Conservation (phyloP, 768 basidiomycete species). For the Xerocomus brunneocitrinus region DNA sequence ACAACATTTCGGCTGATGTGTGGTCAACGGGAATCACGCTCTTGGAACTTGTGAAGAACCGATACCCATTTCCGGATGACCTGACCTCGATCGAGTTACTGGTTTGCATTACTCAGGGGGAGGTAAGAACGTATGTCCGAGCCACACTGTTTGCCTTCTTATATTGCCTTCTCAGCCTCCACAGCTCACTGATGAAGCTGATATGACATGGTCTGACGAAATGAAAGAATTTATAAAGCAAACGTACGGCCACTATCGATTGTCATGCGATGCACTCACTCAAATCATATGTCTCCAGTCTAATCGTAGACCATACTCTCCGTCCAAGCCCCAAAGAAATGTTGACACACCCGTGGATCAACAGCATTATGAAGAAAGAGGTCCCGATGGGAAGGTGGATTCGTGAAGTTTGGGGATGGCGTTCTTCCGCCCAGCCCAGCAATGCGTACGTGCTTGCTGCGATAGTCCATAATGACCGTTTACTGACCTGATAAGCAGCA, state of each 20-base stretch:
- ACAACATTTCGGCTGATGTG: conserved; percentile 93
- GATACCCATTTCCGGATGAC: conserved; percentile 92
- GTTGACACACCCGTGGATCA: conserved; percentile 81
- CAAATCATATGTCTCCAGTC: conserved; percentile 37
- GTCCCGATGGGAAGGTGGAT: conserved; percentile 90
- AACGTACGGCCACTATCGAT: conserved; percentile 51
- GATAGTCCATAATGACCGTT: not conserved
- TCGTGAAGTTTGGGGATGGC: conserved; percentile 79
- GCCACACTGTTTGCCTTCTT: conserved; percentile 12
- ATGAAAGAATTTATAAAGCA: conserved; percentile 91
- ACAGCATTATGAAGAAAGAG: conserved; percentile 69
- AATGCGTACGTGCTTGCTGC: conserved; percentile 16
- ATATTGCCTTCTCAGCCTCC: conserved; percentile 53
- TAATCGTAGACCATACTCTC: conserved; percentile 60
- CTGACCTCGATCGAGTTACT: conserved; percentile 92
- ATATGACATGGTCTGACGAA: conserved; percentile 62
- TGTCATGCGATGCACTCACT: conserved; percentile 1
- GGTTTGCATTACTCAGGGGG: conserved; percentile 80
- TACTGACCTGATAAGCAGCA: conserved; percentile 3
- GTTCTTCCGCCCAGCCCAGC: conserved; percentile 32
- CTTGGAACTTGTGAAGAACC: conserved; percentile 88
- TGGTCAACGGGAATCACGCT: conserved; percentile 97
- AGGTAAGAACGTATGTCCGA: conserved; percentile 41
- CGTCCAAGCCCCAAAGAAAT: conserved; percentile 83
- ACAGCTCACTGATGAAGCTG: conserved; percentile 70